These are phyloP conservation scores for Volutella citrinella DNA, from an alignment of 2,329 filamentous ascomycete genomes.

Conservation along the genomic window DNA sequence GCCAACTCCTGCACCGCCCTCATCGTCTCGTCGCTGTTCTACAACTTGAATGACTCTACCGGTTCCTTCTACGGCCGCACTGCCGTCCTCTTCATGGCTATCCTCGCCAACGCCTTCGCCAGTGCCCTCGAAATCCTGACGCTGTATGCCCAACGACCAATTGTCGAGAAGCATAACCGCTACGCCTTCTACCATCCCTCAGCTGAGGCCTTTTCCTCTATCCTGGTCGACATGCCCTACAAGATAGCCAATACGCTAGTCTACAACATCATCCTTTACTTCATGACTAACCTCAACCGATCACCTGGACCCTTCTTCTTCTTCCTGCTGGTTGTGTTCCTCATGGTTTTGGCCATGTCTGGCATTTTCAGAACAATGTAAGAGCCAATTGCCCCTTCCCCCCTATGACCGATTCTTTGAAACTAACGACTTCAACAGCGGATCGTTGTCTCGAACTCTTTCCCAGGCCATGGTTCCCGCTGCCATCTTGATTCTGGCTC, in stretches of 20 bases:
- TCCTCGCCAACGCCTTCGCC: slow-evolving; percentile 1
- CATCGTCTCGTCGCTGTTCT: neutral
- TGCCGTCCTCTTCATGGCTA: neutral
- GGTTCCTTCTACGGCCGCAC: neutral
- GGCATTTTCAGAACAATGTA: slow-evolving; percentile 52
- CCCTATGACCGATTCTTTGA: rapidly evolving
- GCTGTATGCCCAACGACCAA: slow-evolving; percentile 34
- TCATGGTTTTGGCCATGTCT: slow-evolving; percentile 59
- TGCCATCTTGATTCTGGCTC: slow-evolving; percentile 33
- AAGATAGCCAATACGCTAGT: slow-evolving; percentile 38
- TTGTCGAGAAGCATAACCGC: slow-evolving; percentile 38
- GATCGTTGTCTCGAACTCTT: slow-evolving; percentile 49
- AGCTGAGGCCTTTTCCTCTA: slow-evolving; percentile 32
- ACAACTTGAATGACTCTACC: neutral
- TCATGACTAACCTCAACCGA: slow-evolving; percentile 44
- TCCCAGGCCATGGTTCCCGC: slow-evolving; percentile 43
- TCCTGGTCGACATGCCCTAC: slow-evolving; percentile 42
- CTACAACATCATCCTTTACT: slow-evolving; percentile 46
- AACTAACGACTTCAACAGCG: slow-evolving; percentile 14
- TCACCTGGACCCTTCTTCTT: slow-evolving; percentile 46
- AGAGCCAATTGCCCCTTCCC: slow-evolving; percentile 2
- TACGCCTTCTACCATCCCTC: slow-evolving; percentile 39
- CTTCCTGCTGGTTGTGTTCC: slow-evolving; percentile 45
- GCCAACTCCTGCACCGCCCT: neutral
- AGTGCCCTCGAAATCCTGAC: slow-evolving; percentile 27